Percentiles rank a stretch among this genome's conserved stretches.
These are phyloP conservation scores for Orbilia oligospora DNA, from an alignment of 2,329 filamentous ascomycete species.

Conservation along the genomic window DNA sequence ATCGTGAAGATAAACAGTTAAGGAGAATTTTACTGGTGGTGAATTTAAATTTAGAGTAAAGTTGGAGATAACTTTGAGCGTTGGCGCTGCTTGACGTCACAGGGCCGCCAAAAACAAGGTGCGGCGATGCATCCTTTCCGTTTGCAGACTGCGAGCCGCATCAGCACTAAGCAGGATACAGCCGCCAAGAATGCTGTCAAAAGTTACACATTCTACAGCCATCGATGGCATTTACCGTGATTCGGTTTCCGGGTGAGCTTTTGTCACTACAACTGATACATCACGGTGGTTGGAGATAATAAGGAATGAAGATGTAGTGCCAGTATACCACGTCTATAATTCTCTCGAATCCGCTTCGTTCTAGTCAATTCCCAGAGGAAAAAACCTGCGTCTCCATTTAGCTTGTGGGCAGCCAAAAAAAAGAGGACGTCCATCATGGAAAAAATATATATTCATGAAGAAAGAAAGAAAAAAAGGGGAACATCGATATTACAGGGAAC, in stretches of 20 bases:
- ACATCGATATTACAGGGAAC: slow-evolving; percentile 60
- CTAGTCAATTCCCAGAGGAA: slow-evolving; percentile 19
- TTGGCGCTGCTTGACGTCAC: slow-evolving; percentile 49
- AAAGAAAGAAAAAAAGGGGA: slow-evolving; percentile 46
- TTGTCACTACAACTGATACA: not conserved
- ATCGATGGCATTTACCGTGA: slow-evolving; percentile 5
- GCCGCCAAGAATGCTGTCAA: slow-evolving; percentile 9
- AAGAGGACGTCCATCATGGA: slow-evolving; percentile 41
- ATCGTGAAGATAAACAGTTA: not conserved
- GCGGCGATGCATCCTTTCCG: slow-evolving; percentile 28
- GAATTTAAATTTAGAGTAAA: not conserved
- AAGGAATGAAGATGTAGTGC: not conserved
- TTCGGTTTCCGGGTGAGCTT: not conserved
- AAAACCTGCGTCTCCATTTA: slow-evolving; percentile 34
- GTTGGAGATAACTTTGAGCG: not conserved
- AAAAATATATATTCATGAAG: slow-evolving; percentile 61
- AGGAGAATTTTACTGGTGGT: slow-evolving; percentile 13
- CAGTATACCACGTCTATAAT: slow-evolving; percentile 23
- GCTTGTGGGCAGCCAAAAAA: slow-evolving; percentile 8
- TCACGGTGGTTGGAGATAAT: not conserved
- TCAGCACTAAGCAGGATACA: slow-evolving; percentile 28
- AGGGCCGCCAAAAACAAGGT: slow-evolving; percentile 50
- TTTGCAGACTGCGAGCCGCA: slow-evolving; percentile 33
- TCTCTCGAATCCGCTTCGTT: slow-evolving; percentile 27
- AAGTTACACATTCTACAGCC: not conserved